Evolutionary conservation across 75 land plant genomes (phyloP).

Genomic region (Larix kaempferi): DNA sequence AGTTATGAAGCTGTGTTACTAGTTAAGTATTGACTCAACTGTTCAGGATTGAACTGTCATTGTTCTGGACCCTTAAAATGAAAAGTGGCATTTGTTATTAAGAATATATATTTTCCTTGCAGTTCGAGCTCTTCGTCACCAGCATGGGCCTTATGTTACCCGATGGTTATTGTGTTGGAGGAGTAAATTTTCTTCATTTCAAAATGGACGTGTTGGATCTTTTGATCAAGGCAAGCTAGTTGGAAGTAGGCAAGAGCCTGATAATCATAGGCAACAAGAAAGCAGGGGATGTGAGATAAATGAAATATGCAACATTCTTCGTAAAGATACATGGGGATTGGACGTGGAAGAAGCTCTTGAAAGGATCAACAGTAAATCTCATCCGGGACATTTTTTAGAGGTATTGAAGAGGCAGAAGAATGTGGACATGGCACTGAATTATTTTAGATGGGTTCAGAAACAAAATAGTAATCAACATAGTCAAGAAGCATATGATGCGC

Average conservation of each 20-base stretch:
- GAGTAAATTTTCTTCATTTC: conserved; percentile 5
- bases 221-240: neutral
- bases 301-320: conserved; percentile 42
- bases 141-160: too few relatives aligned
- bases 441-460: conserved; percentile 64
- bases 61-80: too few relatives aligned
- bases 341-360: conserved; percentile 41
- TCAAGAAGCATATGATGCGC: conserved; percentile 62
- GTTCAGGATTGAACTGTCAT: too few relatives aligned
- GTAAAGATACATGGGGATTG: conserved; percentile 47
- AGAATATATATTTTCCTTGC: too few relatives aligned
- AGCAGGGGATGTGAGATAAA: conserved; percentile 23
- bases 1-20: too few relatives aligned
- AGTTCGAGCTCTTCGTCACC: too few relatives aligned
- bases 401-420: conserved; percentile 62
- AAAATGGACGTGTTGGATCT: neutral
- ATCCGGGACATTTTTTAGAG: conserved; percentile 35
- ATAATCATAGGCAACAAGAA: conserved; percentile 12
- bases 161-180: too few relatives aligned
- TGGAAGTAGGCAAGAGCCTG: conserved; percentile 2
- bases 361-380: conserved; percentile 16
- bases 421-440: conserved; percentile 42
- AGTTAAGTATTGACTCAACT: too few relatives aligned
- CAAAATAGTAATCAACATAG: conserved; percentile 29
- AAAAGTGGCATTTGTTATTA: too few relatives aligned